Evolutionary conservation across 371 early-diverging fungal species (phyloP), one percentile per base, ranked within the genome.

Genomic region (Mortierella sp.): DNA sequence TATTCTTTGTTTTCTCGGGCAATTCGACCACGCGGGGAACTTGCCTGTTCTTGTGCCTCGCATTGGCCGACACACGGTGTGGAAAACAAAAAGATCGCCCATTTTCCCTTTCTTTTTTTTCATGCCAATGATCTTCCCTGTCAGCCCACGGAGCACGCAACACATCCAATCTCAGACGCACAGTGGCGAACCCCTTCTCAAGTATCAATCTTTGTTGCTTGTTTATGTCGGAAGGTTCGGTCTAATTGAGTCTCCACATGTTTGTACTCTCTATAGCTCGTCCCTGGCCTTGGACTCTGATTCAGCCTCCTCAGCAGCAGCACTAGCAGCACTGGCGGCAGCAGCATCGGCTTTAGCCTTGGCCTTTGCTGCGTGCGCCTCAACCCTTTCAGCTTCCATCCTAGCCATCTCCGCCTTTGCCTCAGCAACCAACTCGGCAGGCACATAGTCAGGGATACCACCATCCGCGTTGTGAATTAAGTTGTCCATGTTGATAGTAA

Each of bases 1-100:
- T 31, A 19, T 26, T 19, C 16, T 10, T 45, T 52, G 1, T 34
- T 74, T 74, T 74, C 74, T 74, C 74, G 74, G 74, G 74, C 74
- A 74, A 74, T 73, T 50, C n/a, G 38, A 21, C 58, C 42, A 68
- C 34, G 68, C 68, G 68, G 68, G 68, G 68, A 68, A 68, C 68
- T 68, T 60, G 34, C 16, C 16, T 34, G 68, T 38, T 19, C 16
- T 21, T 13, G 38, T 68, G 38, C 55, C 6, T n/a, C 55, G 44
- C 68, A 68, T 16, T 38, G 44, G 24, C 68, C 68, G 68, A 38
- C 42, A 38, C 42, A 38, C 42, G 5, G 38, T 38, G 24, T 21
- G 24, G 31, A 60, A 60, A 60, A 60, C 28, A 68, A 21, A 19
- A 10, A 21, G 68, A 68, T 68, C 68, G 38, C 8, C 21, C 34